Evolutionary conservation across 169 alveolate species (phyloP).

Genomic region (Neospora caninum): DNA sequence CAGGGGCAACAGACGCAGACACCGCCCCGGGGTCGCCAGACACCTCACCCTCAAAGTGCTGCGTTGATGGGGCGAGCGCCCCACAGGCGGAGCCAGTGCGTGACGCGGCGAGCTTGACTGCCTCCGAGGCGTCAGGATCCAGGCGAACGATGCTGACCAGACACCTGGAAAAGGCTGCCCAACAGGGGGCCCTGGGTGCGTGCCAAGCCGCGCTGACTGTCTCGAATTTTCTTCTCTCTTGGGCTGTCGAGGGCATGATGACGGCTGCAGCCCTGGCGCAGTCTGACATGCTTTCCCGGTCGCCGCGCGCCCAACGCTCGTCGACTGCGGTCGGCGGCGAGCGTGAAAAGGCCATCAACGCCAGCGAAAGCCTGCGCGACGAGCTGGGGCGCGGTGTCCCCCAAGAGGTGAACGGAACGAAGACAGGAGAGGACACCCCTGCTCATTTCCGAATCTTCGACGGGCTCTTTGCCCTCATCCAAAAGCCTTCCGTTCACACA

Average conservation of each 20-base stretch:
- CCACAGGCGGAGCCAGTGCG: not conserved
- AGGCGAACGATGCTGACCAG: not conserved
- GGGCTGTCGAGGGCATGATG: conserved; percentile 8
- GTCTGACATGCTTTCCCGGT: not conserved
- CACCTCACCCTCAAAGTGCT: not conserved
- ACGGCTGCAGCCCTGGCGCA: not conserved
- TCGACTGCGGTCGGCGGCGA: too few species aligned
- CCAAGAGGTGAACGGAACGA: too few species aligned
- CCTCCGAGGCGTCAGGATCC: not conserved
- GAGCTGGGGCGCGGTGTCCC: too few species aligned
- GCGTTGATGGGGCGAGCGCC: not conserved
- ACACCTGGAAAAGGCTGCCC: not conserved
- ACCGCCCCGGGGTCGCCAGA: not conserved
- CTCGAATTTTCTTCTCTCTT: conserved; percentile 6
- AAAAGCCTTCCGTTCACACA: not conserved
- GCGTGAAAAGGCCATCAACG: too few species aligned
- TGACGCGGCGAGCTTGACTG: not conserved
- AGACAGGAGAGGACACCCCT: not conserved
- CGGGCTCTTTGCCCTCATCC: not conserved
- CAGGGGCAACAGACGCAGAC: not conserved
- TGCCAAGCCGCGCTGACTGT: not conserved
- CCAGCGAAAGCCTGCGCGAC: too few species aligned
- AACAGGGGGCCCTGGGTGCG: not conserved
- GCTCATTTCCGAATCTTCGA: not conserved
- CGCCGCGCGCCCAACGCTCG: not conserved